phyloP scores from a whole-genome alignment of 2,329 filamentous ascomycete species.

The Coniochaeta ligniaria region DNA sequence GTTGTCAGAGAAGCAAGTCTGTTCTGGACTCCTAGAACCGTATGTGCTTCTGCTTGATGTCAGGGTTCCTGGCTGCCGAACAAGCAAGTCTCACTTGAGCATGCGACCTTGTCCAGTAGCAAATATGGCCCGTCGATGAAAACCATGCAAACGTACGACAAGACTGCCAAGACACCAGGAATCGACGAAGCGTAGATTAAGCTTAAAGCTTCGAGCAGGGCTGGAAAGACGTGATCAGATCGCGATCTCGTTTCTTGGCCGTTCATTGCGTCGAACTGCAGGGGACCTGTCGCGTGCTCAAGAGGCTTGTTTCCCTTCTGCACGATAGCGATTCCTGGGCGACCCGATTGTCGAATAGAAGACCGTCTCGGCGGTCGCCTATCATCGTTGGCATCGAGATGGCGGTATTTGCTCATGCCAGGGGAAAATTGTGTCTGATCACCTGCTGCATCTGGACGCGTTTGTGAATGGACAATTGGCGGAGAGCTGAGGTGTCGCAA shows the following conservation, averaged over 20 bases:
- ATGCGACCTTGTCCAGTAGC: not conserved
- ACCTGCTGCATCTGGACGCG: not conserved
- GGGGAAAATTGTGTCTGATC: not conserved
- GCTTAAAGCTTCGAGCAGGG: not conserved
- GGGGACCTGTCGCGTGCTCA: not conserved
- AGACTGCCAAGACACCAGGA: not conserved
- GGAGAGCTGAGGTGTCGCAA: not conserved
- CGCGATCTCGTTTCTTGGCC: not conserved
- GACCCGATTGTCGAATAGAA: not conserved
- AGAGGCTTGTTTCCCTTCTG: not conserved
- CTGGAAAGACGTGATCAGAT: not conserved
- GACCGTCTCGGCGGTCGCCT: not conserved
- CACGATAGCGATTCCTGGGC: not conserved
- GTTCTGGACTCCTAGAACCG: no score
- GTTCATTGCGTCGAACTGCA: not conserved
- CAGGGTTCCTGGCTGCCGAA: not conserved
- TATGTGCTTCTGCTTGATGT: not conserved
- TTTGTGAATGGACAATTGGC: not conserved
- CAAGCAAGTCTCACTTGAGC: not conserved
- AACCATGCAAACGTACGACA: not conserved
- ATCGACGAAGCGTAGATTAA: not conserved
- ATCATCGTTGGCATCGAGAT: not conserved
- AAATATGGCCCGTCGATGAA: not conserved
- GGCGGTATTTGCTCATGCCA: not conserved
- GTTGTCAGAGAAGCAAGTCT: no score